Evolutionary conservation across 805 yeast species (phyloP), one percentile per base, ranked within the genome.

Genomic region (Yamadazyma paraphyllophila): DNA sequence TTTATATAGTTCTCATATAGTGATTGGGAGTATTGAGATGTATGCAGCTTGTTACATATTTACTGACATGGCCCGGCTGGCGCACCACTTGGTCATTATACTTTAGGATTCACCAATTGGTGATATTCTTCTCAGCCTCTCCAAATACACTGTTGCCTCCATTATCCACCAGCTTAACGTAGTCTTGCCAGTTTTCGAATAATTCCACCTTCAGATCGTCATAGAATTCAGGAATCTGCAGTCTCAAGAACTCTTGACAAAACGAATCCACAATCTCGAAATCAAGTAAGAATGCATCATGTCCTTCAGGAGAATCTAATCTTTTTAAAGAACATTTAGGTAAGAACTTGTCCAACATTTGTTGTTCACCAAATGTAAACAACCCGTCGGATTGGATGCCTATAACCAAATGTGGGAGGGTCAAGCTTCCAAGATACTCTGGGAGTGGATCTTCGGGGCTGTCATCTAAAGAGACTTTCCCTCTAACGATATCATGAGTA

Each of bases 301-400:
- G 99, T 13, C 99, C 99, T 57, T 94, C 99, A 10, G 92, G 94
- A 1, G 97, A 90, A 51, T 86, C 80, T 36, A 94, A 83, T 56
- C 82, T 81, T 53, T 83, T 81, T 52, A 94, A 70, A 6, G 55
- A 62, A 1, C 95, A 76, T 55, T 85, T 75, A 7, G 90, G 91
- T 48, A 94, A 78, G 58, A 81, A 70, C 34, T 80, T 77, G 1
- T 95, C 95, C 39, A 94, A 74, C 42, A 83, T 79, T 58, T 88
- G 88, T 66, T 94, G 99, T 66, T 94, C 99, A 15, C 91, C 79
- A 56, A 85, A 81, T 0, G 98, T 92, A 68, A 94, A 94, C 24
- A 94, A 71, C 0, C 97, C 98, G 65, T 94, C 99, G 1, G 96
- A 86, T 41, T 82, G 80, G 45, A 94, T 87, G 4, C 99, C 99